Percentiles rank a stretch among this genome's conserved stretches.
These are phyloP conservation scores for Parastagonospora avenae DNA, from an alignment of 2,329 filamentous ascomycete species.

Conservation along the genomic window DNA sequence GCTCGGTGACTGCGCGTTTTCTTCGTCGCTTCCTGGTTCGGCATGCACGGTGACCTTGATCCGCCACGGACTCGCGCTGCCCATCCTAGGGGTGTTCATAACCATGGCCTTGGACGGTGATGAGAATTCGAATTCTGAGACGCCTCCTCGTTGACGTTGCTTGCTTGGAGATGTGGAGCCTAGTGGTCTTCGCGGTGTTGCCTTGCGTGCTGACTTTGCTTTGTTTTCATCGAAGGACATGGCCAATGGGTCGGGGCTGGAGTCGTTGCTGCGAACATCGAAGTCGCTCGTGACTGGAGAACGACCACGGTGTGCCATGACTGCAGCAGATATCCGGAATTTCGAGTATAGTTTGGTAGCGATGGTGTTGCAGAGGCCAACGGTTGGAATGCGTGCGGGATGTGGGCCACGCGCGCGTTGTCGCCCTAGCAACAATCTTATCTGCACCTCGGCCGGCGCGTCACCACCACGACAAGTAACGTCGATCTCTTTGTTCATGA, in stretches of 20 bases:
- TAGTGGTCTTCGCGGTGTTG: slow-evolving; percentile 29
- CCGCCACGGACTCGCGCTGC: slow-evolving; percentile 52
- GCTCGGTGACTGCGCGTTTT: slow-evolving; percentile 38
- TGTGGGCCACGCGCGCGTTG: slow-evolving; percentile 9
- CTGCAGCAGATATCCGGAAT: slow-evolving; percentile 6
- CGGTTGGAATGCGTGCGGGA: slow-evolving; percentile 18
- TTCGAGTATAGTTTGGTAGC: slow-evolving; percentile 14
- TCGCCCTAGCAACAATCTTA: slow-evolving; percentile 43
- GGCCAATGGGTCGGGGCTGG: slow-evolving; percentile 46
- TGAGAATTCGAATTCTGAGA: slow-evolving; percentile 29
- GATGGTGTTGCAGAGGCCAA: slow-evolving; percentile 17
- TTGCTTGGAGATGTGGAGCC: slow-evolving; percentile 39
- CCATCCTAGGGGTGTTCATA: slow-evolving; percentile 47
- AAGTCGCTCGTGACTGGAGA: slow-evolving; percentile 20
- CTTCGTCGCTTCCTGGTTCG: slow-evolving; percentile 46
- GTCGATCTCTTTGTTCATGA: slow-evolving; percentile 5
- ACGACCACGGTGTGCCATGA: slow-evolving; percentile 34
- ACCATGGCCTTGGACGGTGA: slow-evolving; percentile 54
- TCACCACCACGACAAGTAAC: slow-evolving; percentile 19
- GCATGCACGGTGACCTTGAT: slow-evolving; percentile 58
- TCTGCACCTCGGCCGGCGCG: slow-evolving; percentile 12
- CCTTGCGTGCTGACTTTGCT: slow-evolving; percentile 21
- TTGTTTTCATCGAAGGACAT: slow-evolving; percentile 35
- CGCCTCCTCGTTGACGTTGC: slow-evolving; percentile 22
- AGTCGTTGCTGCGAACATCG: slow-evolving; percentile 33